These are phyloP conservation scores for Boletus tomentosulus DNA, from an alignment of 768 basidiomycete genomes.

Conservation along the genomic window DNA sequence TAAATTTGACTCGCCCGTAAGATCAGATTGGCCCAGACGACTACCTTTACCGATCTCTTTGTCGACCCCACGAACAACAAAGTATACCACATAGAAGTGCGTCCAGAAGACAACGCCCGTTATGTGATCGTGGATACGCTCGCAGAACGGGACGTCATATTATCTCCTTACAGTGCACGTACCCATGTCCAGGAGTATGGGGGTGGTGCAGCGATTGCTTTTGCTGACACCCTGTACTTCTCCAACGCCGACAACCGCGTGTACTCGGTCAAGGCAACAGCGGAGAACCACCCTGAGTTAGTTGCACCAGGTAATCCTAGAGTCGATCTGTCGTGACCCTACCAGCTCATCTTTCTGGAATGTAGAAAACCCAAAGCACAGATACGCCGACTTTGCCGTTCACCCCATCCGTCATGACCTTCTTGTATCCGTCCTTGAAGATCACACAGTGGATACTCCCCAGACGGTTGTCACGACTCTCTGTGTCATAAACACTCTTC, in stretches of 20 bases:
- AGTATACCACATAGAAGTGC: conserved; percentile 55
- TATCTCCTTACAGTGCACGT: conserved; percentile 50
- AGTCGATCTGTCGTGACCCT: not conserved
- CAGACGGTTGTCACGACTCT: conserved; percentile 47
- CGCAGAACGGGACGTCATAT: conserved; percentile 46
- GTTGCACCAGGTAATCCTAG: conserved; percentile 57
- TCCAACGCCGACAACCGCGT: conserved; percentile 55
- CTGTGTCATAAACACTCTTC: conserved; percentile 47
- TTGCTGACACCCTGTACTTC: conserved; percentile 52
- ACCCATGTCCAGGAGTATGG: conserved; percentile 70
- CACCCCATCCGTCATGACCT: conserved; percentile 52
- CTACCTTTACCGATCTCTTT: conserved; percentile 39
- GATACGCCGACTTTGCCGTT: conserved; percentile 61
- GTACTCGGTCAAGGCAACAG: conserved; percentile 35
- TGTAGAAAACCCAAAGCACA: conserved; percentile 31
- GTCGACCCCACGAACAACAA: conserved; percentile 46
- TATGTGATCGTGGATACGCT: conserved; percentile 53
- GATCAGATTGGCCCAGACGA: conserved; percentile 19
- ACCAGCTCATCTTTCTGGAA: not conserved
- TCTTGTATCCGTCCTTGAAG: conserved; percentile 62
- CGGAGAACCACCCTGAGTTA: conserved; percentile 38
- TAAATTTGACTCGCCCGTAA: not conserved
- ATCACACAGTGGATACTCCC: conserved; percentile 50
- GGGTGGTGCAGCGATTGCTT: conserved; percentile 54
- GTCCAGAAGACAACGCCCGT: conserved; percentile 55